Evolutionary conservation across 2,329 filamentous ascomycete species (phyloP).

Genomic region (Diaporthe eres): DNA sequence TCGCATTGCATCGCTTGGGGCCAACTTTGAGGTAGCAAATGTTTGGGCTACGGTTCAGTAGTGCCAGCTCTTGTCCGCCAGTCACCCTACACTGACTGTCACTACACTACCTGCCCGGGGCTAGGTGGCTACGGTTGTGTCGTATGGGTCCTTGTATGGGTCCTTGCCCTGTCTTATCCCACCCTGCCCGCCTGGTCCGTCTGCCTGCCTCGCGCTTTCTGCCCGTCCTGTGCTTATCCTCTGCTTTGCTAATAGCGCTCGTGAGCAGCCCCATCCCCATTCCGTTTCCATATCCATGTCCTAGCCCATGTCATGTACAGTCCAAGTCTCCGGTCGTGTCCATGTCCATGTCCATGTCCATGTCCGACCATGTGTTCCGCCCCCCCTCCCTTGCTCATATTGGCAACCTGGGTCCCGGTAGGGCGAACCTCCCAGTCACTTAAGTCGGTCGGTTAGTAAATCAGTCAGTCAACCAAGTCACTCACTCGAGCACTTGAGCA

Average conservation of each 20-base stretch:
- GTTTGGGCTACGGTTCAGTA: constrained; percentile 12
- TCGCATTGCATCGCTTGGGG: constrained; percentile 15
- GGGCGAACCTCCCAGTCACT: constrained; percentile 7
- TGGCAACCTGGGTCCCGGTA: not conserved
- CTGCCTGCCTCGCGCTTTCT: constrained; percentile 1
- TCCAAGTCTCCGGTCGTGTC: not conserved
- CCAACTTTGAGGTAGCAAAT: constrained; percentile 12
- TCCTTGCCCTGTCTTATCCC: constrained; percentile 9
- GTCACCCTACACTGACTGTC: not conserved
- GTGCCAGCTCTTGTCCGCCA: constrained; percentile 21
- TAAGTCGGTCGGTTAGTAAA: not conserved
- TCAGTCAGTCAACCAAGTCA: not conserved
- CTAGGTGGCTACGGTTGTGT: not conserved
- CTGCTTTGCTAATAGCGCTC: constrained; percentile 1
- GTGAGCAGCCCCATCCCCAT: constrained; percentile 27
- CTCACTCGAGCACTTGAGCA: not conserved
- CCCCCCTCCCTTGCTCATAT: not conserved
- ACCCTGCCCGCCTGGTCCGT: not conserved
- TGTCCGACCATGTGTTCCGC: constrained; percentile 11
- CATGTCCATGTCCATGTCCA: not conserved
- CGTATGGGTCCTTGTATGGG: constrained; percentile 4
- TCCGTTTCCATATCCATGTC: constrained; percentile 27
- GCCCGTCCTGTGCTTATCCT: not conserved
- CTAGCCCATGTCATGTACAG: constrained; percentile 5
- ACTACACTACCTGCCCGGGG: not conserved